Percentiles rank a stretch among this genome's conserved stretches.
Evolutionary conservation across 768 basidiomycete genomes (phyloP).

Genomic region (Boletus barrowsii): DNA sequence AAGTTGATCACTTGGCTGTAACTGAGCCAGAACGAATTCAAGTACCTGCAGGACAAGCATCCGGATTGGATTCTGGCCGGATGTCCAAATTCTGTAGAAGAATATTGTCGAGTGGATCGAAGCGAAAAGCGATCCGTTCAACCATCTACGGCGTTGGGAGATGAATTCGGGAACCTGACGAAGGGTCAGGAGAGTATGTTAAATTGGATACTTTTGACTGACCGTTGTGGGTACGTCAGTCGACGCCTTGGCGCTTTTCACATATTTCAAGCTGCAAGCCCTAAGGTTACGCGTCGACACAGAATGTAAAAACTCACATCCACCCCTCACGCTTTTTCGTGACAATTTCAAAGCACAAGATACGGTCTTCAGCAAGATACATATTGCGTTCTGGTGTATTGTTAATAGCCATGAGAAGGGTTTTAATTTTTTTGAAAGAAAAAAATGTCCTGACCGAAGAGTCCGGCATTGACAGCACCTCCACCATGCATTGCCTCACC

Average conservation of each 20-base stretch:
- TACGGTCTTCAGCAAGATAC: slow-evolving; percentile 90
- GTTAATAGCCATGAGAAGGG: not conserved
- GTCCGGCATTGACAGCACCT: slow-evolving; percentile 55
- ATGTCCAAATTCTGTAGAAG: slow-evolving; percentile 84
- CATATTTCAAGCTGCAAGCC: slow-evolving; percentile 66
- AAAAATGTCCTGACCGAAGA: slow-evolving; percentile 47
- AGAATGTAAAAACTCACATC: slow-evolving; percentile 50
- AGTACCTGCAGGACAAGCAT: slow-evolving; percentile 65
- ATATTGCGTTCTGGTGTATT: slow-evolving; percentile 66
- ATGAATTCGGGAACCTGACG: slow-evolving; percentile 84
- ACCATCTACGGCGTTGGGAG: slow-evolving; percentile 86
- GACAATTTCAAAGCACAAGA: slow-evolving; percentile 90
- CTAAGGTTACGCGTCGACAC: not conserved
- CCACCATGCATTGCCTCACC: slow-evolving; percentile 84
- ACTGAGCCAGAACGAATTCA: not conserved
- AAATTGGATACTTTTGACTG: slow-evolving; percentile 10
- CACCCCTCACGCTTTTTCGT: slow-evolving; percentile 84
- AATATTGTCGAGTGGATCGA: slow-evolving; percentile 91
- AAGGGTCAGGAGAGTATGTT: not conserved
- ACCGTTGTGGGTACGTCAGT: slow-evolving; percentile 93
- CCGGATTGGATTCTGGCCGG: slow-evolving; percentile 85
- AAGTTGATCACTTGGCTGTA: not conserved
- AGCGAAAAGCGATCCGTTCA: slow-evolving; percentile 89
- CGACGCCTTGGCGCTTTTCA: slow-evolving; percentile 90
- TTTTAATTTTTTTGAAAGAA: not conserved